Conservation (phyloP, 768 basidiomycete species). For the Auricularia heimuer region DNA sequence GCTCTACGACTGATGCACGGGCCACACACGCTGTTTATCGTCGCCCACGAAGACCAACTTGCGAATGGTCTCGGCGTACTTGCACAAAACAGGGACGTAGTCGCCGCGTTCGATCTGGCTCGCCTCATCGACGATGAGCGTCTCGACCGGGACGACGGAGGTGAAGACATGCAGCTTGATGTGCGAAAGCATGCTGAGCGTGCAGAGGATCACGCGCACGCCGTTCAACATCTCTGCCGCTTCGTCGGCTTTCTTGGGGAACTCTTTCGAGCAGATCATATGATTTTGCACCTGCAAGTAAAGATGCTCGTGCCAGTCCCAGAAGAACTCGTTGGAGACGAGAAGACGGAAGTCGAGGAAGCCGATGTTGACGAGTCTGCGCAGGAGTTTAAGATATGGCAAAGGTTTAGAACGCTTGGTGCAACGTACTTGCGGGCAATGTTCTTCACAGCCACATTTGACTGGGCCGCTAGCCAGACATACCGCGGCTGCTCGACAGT, state of each 20-base stretch:
- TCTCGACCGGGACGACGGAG: conserved; percentile 29
- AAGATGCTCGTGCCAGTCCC: conserved; percentile 67
- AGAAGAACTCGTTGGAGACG: conserved; percentile 61
- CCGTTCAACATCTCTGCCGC: conserved; percentile 13
- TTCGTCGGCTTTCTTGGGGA: conserved; percentile 14
- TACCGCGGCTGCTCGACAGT: conserved; percentile 21
- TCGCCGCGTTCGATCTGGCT: conserved; percentile 41
- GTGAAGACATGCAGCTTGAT: conserved; percentile 29
- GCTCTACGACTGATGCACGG: background rate
- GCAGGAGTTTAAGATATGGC: background rate
- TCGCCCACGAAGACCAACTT: conserved; percentile 48
- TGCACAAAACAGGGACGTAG: conserved; percentile 24
- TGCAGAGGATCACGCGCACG: conserved; percentile 60
- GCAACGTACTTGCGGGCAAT: conserved; percentile 56
- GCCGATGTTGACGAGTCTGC: conserved; percentile 35
- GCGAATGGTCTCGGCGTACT: conserved; percentile 26
- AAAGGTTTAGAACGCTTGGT: background rate
- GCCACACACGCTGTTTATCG: conserved; percentile 37
- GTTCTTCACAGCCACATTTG: conserved; percentile 83
- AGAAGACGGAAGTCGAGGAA: conserved; percentile 46
- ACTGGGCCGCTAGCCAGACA: conserved; percentile 77
- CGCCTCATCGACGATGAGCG: conserved; percentile 44
- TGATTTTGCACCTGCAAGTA: conserved; percentile 41
- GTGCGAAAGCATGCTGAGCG: conserved; percentile 66
- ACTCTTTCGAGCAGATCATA: conserved; percentile 43